A percentile compares a stretch with the other conserved stretches of the same genome.
Evolutionary conservation across 257 asterid genomes (phyloP).

Genomic region (Lantana camara): DNA sequence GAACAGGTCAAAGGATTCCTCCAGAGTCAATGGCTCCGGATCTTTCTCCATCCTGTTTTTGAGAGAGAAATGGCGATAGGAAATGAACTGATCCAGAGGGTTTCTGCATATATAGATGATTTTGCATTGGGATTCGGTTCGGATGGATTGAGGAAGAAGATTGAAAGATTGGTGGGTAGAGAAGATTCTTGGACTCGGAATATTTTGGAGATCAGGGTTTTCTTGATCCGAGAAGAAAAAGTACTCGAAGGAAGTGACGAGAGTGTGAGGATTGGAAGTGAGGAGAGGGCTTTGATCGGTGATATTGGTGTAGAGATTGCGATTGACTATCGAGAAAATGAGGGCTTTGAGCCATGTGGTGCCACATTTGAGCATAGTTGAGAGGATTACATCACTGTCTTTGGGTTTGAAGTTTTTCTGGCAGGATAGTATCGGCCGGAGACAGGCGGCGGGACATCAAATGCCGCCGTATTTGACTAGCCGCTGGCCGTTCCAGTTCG

Average conservation of each 20-base stretch:
- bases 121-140: background rate
- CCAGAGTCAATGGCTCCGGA: too few relatives aligned
- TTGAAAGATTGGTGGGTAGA: slow-evolving; percentile 18
- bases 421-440: slow-evolving; percentile 2
- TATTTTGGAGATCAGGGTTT: background rate
- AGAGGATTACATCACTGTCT: slow-evolving; percentile 14
- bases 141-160: slow-evolving; percentile 2
- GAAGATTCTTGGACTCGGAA: slow-evolving; percentile 22
- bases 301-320: background rate
- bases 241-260: slow-evolving; percentile 9
- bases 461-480: slow-evolving; percentile 4
- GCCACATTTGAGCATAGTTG: slow-evolving; percentile 29
- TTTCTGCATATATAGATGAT: slow-evolving; percentile 18
- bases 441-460: slow-evolving; percentile 8
- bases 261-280: background rate
- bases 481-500: slow-evolving; percentile 12
- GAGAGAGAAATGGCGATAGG: background rate
- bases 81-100: slow-evolving; percentile 27
- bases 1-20: slow-evolving; percentile 12
- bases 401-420: slow-evolving; percentile 17
- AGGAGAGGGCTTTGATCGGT: slow-evolving; percentile 20
- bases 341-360: slow-evolving; percentile 37
- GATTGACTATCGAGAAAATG: slow-evolving; percentile 21
- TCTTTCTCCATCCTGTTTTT: background rate
- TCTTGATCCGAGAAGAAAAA: background rate